A percentile compares a stretch with the other conserved stretches of the same genome.
Conservation (phyloP, 2,329 filamentous ascomycete genomes). For the Ceratocystis smalleyi region DNA sequence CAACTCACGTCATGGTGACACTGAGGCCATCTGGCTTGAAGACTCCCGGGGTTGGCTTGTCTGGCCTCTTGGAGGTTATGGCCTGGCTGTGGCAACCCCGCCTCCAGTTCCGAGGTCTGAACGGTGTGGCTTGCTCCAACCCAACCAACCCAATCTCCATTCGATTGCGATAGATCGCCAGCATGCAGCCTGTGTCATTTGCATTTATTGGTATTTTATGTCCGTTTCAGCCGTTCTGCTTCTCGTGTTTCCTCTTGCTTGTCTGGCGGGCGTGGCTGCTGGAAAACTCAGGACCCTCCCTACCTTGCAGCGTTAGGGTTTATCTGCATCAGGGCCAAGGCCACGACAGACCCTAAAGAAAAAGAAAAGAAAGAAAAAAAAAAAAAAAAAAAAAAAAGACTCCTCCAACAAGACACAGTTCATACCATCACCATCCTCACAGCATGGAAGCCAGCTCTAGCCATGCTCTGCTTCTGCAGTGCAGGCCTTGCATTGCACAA, state of each 20-base stretch:
- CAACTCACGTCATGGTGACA: not conserved
- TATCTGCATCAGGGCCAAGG: not conserved
- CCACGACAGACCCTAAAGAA: not conserved
- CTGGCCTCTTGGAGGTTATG: not conserved
- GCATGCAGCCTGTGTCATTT: not conserved
- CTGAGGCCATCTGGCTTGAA: not conserved
- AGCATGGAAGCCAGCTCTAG: no score
- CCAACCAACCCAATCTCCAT: not conserved
- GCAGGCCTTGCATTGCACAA: not conserved
- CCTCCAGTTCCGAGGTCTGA: not conserved
- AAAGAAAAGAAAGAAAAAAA: not conserved
- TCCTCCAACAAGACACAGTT: not conserved
- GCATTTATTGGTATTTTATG: no score
- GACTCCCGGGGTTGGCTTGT: not conserved
- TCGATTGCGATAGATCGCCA: not conserved
- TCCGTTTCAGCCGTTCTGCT: no score
- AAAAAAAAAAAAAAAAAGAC: not conserved
- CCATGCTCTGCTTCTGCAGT: not conserved
- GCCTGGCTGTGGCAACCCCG: not conserved
- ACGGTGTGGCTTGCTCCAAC: not conserved
- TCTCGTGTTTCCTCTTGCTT: not conserved
- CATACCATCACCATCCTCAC: no score
- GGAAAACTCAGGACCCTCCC: no score
- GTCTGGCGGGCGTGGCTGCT: no score
- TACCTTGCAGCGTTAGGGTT: not conserved